Conservation (phyloP, 164 flowering plant genomes). For the Kingdonia uniflora region DNA sequence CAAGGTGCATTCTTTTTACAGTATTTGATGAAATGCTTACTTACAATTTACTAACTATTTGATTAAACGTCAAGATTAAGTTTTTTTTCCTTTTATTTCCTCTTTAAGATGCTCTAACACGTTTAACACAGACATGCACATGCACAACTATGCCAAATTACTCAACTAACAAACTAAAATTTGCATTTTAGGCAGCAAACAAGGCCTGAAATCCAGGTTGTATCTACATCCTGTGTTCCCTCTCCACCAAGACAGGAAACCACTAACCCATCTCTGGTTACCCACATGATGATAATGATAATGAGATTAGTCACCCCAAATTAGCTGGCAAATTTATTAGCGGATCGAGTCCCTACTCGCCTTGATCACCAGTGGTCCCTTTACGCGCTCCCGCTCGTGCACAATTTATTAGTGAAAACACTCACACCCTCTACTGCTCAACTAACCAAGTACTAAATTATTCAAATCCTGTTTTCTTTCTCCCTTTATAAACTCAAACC, state of each 20-base stretch:
- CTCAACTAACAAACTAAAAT: too few species aligned
- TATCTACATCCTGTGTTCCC: constrained; percentile 25
- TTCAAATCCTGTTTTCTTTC: background rate
- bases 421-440: background rate
- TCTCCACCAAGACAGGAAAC: constrained; percentile 16
- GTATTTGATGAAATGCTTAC: too few species aligned
- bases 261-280: constrained; percentile 7
- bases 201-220: constrained; percentile 17
- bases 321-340: background rate
- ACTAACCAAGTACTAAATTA: background rate
- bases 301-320: background rate
- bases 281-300: constrained; percentile 10
- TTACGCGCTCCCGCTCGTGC: constrained; percentile 15
- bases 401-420: background rate
- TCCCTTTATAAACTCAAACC: constrained; percentile 4
- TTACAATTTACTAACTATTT: too few species aligned
- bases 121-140: too few species aligned
- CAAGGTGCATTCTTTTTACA: too few species aligned
- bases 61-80: too few species aligned
- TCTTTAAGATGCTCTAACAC: too few species aligned
- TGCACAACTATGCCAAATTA: too few species aligned
- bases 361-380: background rate
- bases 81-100: too few species aligned
- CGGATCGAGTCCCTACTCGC: background rate
- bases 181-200: too few species aligned